Percentiles rank a stretch among this genome's conserved stretches.
Conservation (phyloP, 495 filamentous ascomycete genomes). For the Neurospora pannonica region DNA sequence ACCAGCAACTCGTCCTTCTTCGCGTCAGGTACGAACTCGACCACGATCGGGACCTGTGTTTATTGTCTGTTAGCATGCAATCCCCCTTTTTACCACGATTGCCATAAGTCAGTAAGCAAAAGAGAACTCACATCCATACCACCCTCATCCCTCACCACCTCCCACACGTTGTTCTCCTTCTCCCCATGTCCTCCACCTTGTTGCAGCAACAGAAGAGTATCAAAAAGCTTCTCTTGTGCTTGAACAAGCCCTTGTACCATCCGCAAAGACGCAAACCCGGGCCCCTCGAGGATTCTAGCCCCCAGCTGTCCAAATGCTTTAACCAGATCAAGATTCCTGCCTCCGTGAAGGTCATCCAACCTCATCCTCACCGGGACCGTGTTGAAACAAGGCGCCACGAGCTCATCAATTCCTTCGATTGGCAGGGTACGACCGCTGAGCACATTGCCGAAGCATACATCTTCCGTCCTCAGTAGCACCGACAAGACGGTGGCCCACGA, state of each 20-base stretch:
- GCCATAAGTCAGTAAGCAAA: background rate
- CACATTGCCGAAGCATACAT: slow-evolving; percentile 78
- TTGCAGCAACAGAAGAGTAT: slow-evolving; percentile 69
- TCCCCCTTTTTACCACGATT: background rate
- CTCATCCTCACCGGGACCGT: slow-evolving; percentile 68
- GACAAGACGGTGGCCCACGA: slow-evolving; percentile 56
- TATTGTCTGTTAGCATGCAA: background rate
- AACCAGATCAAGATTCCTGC: slow-evolving; percentile 41
- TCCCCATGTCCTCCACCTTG: slow-evolving; percentile 18
- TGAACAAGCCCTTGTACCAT: background rate
- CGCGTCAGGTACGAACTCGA: slow-evolving; percentile 49
- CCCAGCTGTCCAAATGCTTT: slow-evolving; percentile 36
- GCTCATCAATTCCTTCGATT: slow-evolving; percentile 53
- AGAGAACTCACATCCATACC: slow-evolving; percentile 56
- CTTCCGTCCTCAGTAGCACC: slow-evolving; percentile 37
- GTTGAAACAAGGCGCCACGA: slow-evolving; percentile 82
- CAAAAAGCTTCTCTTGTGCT: slow-evolving; percentile 41
- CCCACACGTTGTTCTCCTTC: slow-evolving; percentile 42
- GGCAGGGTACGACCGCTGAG: slow-evolving; percentile 61
- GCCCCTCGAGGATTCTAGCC: background rate
- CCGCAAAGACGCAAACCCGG: background rate
- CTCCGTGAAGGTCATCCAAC: slow-evolving; percentile 23
- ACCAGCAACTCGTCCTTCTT: slow-evolving; percentile 11
- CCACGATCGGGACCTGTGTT: slow-evolving; percentile 49
- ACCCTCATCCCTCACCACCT: slow-evolving; percentile 54